Evolutionary conservation across 2,329 filamentous ascomycete genomes (phyloP).

Genomic region (Lasiodiplodia hormozganensis): DNA sequence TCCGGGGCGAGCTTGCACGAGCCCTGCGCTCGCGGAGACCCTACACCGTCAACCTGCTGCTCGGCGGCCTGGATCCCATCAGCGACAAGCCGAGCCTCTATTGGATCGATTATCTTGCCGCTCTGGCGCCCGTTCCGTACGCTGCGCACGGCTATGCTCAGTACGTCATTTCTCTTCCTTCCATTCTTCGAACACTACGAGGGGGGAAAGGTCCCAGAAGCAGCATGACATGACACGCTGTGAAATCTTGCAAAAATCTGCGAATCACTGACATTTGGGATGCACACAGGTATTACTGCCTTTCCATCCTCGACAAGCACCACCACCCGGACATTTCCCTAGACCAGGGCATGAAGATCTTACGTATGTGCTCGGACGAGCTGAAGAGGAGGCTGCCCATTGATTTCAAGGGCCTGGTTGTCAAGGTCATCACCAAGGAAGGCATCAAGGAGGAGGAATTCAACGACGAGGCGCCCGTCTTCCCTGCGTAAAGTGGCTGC

Average conservation of each 20-base stretch:
- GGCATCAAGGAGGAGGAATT: constrained; percentile 86
- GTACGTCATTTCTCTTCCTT: constrained; percentile 59
- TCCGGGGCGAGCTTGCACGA: constrained; percentile 89
- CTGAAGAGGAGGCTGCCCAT: constrained; percentile 95
- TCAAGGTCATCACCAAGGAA: constrained; percentile 95
- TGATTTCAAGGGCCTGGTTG: constrained; percentile 95
- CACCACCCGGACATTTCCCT: constrained; percentile 93
- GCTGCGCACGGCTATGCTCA: constrained; percentile 98
- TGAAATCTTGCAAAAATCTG: not conserved
- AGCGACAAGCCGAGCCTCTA: constrained; percentile 89
- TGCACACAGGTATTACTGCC: constrained; percentile 84
- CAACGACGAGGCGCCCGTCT: constrained; percentile 78
- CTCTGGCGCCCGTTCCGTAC: constrained; percentile 86
- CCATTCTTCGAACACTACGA: not conserved
- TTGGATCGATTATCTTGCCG: constrained; percentile 97
- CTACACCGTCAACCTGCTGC: constrained; percentile 94
- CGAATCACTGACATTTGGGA: not conserved
- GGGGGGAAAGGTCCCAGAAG: not conserved
- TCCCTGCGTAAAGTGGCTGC: constrained; percentile 38
- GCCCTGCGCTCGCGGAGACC: constrained; percentile 91
- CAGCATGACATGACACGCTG: not conserved
- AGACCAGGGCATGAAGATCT: constrained; percentile 87
- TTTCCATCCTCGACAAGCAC: constrained; percentile 97
- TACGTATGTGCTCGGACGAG: constrained; percentile 96
- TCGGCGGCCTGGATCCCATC: constrained; percentile 92